Percentiles rank a stretch among this genome's conserved stretches.
Conservation (phyloP, 371 early-diverging fungal genomes). For the Mortierella sp. region DNA sequence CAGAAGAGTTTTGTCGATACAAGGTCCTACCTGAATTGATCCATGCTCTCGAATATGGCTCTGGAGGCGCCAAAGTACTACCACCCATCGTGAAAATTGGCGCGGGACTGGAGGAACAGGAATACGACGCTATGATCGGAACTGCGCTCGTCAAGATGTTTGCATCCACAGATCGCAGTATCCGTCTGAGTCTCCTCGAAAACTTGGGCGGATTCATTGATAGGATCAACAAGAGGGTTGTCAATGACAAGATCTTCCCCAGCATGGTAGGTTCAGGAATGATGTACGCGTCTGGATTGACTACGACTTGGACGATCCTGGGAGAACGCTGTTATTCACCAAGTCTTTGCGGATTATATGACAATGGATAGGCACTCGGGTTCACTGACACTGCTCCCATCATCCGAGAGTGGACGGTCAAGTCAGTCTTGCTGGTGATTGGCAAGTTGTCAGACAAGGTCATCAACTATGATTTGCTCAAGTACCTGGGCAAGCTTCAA, state of each 20-base stretch:
- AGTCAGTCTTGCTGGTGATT: slow-evolving; percentile 76
- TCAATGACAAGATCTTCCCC: slow-evolving; percentile 89
- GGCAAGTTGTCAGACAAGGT: slow-evolving; percentile 73
- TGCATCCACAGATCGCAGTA: slow-evolving; percentile 87
- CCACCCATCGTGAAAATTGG: slow-evolving; percentile 89
- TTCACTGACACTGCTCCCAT: slow-evolving; percentile 90
- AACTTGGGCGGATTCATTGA: slow-evolving; percentile 78
- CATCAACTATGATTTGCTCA: slow-evolving; percentile 87
- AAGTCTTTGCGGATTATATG: too few species aligned
- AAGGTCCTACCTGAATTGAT: slow-evolving; percentile 92
- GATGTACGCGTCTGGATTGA: too few species aligned
- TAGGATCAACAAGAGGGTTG: slow-evolving; percentile 73
- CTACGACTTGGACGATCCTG: too few species aligned
- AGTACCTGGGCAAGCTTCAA: slow-evolving; percentile 87
- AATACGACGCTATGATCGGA: slow-evolving; percentile 76
- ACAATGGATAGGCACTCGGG: slow-evolving; percentile 90
- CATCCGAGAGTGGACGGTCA: slow-evolving; percentile 93
- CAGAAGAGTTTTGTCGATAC: slow-evolving; percentile 83
- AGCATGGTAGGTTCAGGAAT: slow-evolving; percentile 69
- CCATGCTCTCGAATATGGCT: slow-evolving; percentile 93
- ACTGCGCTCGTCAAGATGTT: slow-evolving; percentile 87
- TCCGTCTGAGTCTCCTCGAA: slow-evolving; percentile 88
- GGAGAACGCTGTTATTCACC: too few species aligned
- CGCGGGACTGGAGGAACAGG: slow-evolving; percentile 71
- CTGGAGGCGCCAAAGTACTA: slow-evolving; percentile 87